phyloP scores from a whole-genome alignment of 1,139 yeast genomes.

The Protomyces arabidopsidicola region DNA sequence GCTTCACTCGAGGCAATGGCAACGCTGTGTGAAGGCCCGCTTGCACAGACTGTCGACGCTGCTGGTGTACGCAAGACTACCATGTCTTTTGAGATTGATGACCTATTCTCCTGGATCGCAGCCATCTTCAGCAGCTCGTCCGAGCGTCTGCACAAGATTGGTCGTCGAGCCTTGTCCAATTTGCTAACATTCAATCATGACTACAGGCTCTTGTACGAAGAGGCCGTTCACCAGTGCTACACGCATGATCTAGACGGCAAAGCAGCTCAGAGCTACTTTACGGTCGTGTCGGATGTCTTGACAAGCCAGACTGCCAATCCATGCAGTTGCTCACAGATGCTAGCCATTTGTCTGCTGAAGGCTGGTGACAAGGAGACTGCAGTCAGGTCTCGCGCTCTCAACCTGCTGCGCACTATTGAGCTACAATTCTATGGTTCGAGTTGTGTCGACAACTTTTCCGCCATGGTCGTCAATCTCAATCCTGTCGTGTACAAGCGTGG shows the following conservation, averaged over 20 bases:
- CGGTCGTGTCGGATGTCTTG: conserved; percentile 62
- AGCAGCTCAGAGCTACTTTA: conserved; percentile 63
- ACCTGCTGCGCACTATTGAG: conserved; percentile 56
- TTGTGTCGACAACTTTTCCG: conserved; percentile 50
- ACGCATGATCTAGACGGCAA: conserved; percentile 50
- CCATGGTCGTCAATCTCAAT: conserved; percentile 60
- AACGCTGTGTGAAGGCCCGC: conserved; percentile 52
- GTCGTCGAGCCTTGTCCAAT: conserved; percentile 66
- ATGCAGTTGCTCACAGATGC: conserved; percentile 42
- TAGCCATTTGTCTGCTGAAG: conserved; percentile 63
- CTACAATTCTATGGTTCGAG: conserved; percentile 48
- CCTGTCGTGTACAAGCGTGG: conserved; percentile 75
- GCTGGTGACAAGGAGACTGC: conserved; percentile 61
- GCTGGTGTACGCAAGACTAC: conserved; percentile 40
- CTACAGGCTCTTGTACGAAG: conserved; percentile 54
- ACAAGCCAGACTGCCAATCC: conserved; percentile 46
- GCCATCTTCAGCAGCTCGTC: conserved; percentile 58
- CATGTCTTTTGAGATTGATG: conserved; percentile 65
- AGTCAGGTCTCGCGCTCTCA: conserved; percentile 60
- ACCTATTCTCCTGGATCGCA: conserved; percentile 72
- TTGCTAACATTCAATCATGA: conserved; percentile 58
- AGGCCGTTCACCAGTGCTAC: conserved; percentile 67
- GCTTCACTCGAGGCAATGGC: conserved; percentile 84
- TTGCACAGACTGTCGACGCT: conserved; percentile 36
- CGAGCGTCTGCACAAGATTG: conserved; percentile 59